Base-by-base conservation (phyloP, 2,329 filamentous ascomycete genomes). In the Penicillium sp. region DNA sequence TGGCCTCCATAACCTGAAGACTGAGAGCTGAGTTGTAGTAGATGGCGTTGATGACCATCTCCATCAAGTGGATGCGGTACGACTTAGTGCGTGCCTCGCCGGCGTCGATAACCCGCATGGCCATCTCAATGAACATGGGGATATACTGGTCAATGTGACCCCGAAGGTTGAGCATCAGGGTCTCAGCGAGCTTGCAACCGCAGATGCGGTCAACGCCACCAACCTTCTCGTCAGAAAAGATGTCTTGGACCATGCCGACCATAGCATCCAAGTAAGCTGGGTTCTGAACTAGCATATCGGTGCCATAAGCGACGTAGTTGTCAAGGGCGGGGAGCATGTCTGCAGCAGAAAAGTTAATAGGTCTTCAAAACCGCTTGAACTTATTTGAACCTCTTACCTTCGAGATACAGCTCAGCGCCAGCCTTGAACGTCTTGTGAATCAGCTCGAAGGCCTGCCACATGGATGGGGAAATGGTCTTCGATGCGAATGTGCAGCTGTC, bases 401-500 rank as follows among this genome's bases (percentile, higher is more conserved):
- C 94, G 15, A 99, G 85, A 71, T 99, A 99, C 44, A 97, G 84
- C 78, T 99, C 93, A 35, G 93, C 94, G 39, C 94, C 94, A 55
- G 91, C 89, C 78, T 97, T 97, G 81, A 99, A 99, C 1, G 93
- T 97, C 62, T 90, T 86, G 76, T 97, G 93, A 60, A 99, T 95
- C 42, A 97, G 83, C 77, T 96, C 92, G 72, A 99, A 99, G 2
- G 94, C 93, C 75, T 93, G 87, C 94, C 94, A 99, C 94, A 99
- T 99, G 40, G 90, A 96, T 10, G 88, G 86, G 1, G 94, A 97
- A 64, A 99, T 97, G 55, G 85, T 84, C 80, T 97, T 99, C 59
- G 94, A 93, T 12, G 94, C 91, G 72, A 97, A 99, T 8, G 94
- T 99, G 80, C 94, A 99, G 80, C 91, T 97, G 73, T 99, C 94